Base-by-base conservation (phyloP, 208 protist species). In the Tetramitus jugosus region DNA sequence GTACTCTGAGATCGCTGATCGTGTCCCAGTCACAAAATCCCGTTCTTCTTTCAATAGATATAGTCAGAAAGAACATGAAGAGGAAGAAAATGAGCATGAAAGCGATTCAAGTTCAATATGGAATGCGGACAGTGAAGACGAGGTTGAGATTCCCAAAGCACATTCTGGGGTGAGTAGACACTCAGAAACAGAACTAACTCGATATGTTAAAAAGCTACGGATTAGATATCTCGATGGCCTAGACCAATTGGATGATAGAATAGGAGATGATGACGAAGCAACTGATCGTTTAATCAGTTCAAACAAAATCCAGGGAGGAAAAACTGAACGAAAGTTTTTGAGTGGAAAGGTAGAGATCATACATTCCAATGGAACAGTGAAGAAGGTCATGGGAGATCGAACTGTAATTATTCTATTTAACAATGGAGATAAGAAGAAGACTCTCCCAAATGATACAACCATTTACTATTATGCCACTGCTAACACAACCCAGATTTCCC, bases 391-490 rank as follows among this genome's bases (percentile, higher is more conserved):
- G 46, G 89, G 91, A 3, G 90, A 88, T 13, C 89, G 90, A 3
- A 89, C 92, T 79, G 86, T 86, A 2, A 80, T 91, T 20, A 78
- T 96, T 39, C 87, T 89, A 75, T 96, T 96, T 81, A 90, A 85
- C 31, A 97, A 96, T 80, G 91, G 91, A 17, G 93, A 96, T 67
- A 78, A 93, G 20, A 95, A 94, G 85, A 85, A 90, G 76, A 94
- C 89, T 3, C 94, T 87, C 52, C n/a, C n/a, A n/a, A 88, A 90
- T 0, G 92, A 89, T 14, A 91, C 90, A 40, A 89, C 86, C 76
- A 92, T 91, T 2, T 97, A 97, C 84, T 94, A 91, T 91, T 97
- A 95, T 81, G 88, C 88, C 39, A 85, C 84, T 0, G 86, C 90
- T 60, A 84, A 96, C 78, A 95, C 93, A 10, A 93, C 89, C 69